These are phyloP conservation scores for Batkoa obscura DNA, from an alignment of 371 early-diverging fungal species.

Conservation along the genomic window DNA sequence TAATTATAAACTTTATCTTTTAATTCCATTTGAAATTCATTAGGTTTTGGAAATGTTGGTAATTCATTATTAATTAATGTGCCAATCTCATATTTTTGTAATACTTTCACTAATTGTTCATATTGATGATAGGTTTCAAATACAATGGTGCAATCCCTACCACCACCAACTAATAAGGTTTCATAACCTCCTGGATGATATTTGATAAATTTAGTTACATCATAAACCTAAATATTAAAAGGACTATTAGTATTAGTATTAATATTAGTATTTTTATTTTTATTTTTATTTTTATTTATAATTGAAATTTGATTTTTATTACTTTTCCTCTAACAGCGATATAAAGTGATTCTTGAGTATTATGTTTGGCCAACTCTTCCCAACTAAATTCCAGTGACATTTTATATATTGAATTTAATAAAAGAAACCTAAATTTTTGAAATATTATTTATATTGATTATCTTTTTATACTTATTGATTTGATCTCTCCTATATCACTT, in stretches of 20 bases:
- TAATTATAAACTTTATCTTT: slow-evolving; percentile 11
- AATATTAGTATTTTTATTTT: no score
- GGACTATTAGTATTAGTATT: no score
- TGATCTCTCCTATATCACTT: no score
- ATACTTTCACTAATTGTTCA: slow-evolving; percentile 46
- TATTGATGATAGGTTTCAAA: slow-evolving; percentile 75
- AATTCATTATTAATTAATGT: slow-evolving; percentile 23
- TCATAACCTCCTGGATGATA: slow-evolving; percentile 85
- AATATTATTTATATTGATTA: no score
- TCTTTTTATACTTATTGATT: no score
- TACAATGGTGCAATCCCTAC: slow-evolving; percentile 67
- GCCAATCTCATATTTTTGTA: slow-evolving; percentile 41
- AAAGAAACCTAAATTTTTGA: no score
- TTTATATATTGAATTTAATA: no score
- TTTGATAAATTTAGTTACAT: slow-evolving; percentile 68
- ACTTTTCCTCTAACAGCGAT: no score
- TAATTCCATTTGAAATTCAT: slow-evolving; percentile 14
- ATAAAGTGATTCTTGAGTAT: slow-evolving; percentile 63
- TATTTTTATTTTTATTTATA: no score
- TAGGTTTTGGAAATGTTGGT: slow-evolving; percentile 26
- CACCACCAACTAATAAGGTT: slow-evolving; percentile 42
- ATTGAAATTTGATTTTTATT: no score
- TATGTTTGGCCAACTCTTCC: slow-evolving; percentile 65
- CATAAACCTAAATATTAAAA: slow-evolving; percentile 71
- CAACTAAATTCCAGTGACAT: no score